Percentiles rank a stretch among this genome's conserved stretches.
Conservation (phyloP, 768 basidiomycete species). For the Lentinus tigrinus region DNA sequence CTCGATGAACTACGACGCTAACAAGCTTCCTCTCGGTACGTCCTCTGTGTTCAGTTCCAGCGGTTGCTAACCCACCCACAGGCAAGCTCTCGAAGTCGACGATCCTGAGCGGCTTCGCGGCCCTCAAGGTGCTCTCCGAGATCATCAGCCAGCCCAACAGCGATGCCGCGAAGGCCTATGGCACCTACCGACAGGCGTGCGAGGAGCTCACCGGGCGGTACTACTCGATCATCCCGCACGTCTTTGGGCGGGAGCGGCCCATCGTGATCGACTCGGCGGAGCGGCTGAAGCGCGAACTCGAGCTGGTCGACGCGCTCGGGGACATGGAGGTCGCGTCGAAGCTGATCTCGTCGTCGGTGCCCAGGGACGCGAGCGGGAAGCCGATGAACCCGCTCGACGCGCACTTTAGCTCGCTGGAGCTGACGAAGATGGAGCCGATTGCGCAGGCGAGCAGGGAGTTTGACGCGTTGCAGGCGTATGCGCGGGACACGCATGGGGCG, state of each 20-base stretch:
- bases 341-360: slow-evolving; percentile 42
- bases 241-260: slow-evolving; percentile 52
- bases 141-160: slow-evolving; percentile 48
- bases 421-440: slow-evolving; percentile 53
- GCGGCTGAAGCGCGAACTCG: slow-evolving; percentile 51
- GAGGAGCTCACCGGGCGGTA: slow-evolving; percentile 49
- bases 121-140: slow-evolving; percentile 50
- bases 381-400: slow-evolving; percentile 56
- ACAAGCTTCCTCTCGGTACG: slow-evolving; percentile 58
- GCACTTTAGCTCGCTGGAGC: slow-evolving; percentile 50
- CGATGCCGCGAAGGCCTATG: slow-evolving; percentile 36
- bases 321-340: slow-evolving; percentile 68
- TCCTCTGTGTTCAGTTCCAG: neutral
- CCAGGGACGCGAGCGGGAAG: slow-evolving; percentile 43
- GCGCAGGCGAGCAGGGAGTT: slow-evolving; percentile 43
- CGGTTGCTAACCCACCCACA: slow-evolving; percentile 13
- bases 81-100: slow-evolving; percentile 62
- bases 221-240: slow-evolving; percentile 68
- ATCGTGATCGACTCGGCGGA: slow-evolving; percentile 38
- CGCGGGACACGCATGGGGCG: slow-evolving; percentile 52
- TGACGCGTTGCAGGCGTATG: slow-evolving; percentile 45
- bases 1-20: slow-evolving; percentile 66
- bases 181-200: slow-evolving; percentile 40
- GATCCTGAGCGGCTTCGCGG: slow-evolving; percentile 56
- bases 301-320: slow-evolving; percentile 62